These are phyloP conservation scores for Syncephalastrum monosporum DNA, from an alignment of 371 early-diverging fungal genomes.

Conservation along the genomic window DNA sequence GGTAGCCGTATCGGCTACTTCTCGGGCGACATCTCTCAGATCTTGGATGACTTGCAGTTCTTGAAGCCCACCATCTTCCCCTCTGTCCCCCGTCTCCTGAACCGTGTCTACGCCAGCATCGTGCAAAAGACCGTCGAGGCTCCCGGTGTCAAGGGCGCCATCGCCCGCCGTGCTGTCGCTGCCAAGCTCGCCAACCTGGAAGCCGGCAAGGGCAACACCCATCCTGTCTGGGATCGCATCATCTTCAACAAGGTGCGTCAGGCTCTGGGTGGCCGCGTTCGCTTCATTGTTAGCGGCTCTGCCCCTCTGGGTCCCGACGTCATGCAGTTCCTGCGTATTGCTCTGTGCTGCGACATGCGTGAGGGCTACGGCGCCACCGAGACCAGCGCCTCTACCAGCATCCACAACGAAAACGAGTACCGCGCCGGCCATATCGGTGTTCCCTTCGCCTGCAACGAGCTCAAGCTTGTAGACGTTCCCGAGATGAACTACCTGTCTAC, in stretches of 20 bases:
- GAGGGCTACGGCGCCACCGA: slow-evolving; percentile 96
- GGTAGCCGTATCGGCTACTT: slow-evolving; percentile 81
- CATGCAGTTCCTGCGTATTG: slow-evolving; percentile 85
- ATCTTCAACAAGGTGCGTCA: slow-evolving; percentile 87
- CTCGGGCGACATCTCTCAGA: slow-evolving; percentile 74
- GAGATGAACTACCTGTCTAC: slow-evolving; percentile 84
- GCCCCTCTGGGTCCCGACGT: slow-evolving; percentile 92
- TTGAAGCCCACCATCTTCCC: slow-evolving; percentile 84
- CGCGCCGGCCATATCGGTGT: slow-evolving; percentile 77
- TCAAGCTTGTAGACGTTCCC: slow-evolving; percentile 91
- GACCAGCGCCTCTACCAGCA: slow-evolving; percentile 59
- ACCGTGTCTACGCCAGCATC: slow-evolving; percentile 85
- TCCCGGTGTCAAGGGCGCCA: slow-evolving; percentile 56
- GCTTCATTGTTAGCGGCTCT: slow-evolving; percentile 77
- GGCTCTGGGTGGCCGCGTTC: slow-evolving; percentile 89
- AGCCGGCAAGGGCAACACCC: slow-evolving; percentile 57
- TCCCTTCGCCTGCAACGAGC: slow-evolving; percentile 56
- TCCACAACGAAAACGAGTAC: slow-evolving; percentile 48
- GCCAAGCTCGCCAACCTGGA: slow-evolving; percentile 60
- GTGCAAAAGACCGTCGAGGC: slow-evolving; percentile 70
- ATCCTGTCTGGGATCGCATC: slow-evolving; percentile 88
- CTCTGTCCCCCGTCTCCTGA: slow-evolving; percentile 93
- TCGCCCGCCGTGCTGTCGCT: slow-evolving; percentile 58
- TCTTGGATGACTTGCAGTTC: slow-evolving; percentile 82
- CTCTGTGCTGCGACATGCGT: slow-evolving; percentile 61